Evolutionary conservation across 2,329 filamentous ascomycete genomes (phyloP).

Genomic region (Drechmeria coniospora): DNA sequence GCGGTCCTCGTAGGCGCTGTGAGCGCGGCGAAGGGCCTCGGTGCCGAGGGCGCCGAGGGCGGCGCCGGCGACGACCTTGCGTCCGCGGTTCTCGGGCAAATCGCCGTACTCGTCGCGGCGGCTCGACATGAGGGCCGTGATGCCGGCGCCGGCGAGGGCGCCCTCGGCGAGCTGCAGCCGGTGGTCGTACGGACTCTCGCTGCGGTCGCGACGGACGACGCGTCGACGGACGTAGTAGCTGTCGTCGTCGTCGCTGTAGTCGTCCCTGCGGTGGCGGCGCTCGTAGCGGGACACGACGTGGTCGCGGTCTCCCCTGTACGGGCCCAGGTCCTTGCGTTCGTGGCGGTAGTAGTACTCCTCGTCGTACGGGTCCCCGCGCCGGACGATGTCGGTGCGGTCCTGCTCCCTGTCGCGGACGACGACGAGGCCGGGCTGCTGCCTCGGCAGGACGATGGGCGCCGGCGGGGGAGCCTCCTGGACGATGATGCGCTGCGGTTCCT

Average conservation of each 20-base stretch:
- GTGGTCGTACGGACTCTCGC: constrained; percentile 33
- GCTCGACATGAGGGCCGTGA: constrained; percentile 42
- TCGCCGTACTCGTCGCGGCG: constrained; percentile 36
- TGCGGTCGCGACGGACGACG: constrained; percentile 34
- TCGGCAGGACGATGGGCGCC: constrained; percentile 33
- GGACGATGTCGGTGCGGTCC: constrained; percentile 18
- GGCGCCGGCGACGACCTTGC: constrained; percentile 45
- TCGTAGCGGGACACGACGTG: constrained; percentile 21
- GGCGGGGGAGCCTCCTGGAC: constrained; percentile 40
- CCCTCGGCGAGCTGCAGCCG: constrained; percentile 47
- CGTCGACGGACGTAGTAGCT: constrained; percentile 32
- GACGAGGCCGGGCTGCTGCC: constrained; percentile 27
- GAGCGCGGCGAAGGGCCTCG: constrained; percentile 42
- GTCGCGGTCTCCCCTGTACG: constrained; percentile 19
- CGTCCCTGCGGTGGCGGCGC: constrained; percentile 24
- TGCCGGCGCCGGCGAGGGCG: constrained; percentile 47
- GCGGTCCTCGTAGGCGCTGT: constrained; percentile 43
- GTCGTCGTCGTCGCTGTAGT: constrained; percentile 30
- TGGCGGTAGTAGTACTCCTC: constrained; percentile 39
- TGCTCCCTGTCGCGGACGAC: constrained; percentile 27
- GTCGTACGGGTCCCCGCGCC: constrained; percentile 17
- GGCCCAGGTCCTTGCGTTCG: constrained; percentile 26
- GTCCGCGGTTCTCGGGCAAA: constrained; percentile 33
- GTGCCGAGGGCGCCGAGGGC: constrained; percentile 48
- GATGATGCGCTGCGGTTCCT: constrained; percentile 44